Percentiles rank a stretch among this genome's conserved stretches.
These are phyloP conservation scores for Truncatella angustata DNA, from an alignment of 2,329 filamentous ascomycete species.

Conservation along the genomic window DNA sequence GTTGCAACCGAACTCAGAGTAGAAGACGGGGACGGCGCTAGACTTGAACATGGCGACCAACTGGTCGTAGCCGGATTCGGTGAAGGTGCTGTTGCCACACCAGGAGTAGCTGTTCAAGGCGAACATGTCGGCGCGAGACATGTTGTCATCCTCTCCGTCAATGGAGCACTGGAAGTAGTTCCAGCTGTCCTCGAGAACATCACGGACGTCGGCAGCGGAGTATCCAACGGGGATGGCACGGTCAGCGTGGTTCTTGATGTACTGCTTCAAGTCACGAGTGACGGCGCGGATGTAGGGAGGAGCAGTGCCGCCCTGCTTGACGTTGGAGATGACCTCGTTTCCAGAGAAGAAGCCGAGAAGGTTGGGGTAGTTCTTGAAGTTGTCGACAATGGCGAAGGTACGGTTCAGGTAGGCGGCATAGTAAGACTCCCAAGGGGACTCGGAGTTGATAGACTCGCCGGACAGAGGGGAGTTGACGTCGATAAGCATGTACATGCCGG, in stretches of 20 bases:
- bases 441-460: conserved; percentile 56
- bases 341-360: conserved; percentile 54
- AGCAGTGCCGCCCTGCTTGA: conserved; percentile 55
- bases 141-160: conserved; percentile 51
- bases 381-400: conserved; percentile 65
- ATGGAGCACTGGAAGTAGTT: conserved; percentile 71
- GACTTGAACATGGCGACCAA: conserved; percentile 64
- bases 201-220: conserved; percentile 76
- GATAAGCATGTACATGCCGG: conserved; percentile 67
- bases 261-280: conserved; percentile 77
- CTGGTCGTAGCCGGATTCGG: conserved; percentile 60
- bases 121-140: conserved; percentile 70
- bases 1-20: conserved; percentile 82
- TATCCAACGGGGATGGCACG: conserved; percentile 75
- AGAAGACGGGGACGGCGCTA: conserved; percentile 73
- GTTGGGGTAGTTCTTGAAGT: conserved; percentile 66
- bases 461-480: conserved; percentile 65
- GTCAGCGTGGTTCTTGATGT: conserved; percentile 68
- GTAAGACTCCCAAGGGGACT: conserved; percentile 58
- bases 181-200: conserved; percentile 71
- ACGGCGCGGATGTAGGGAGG: conserved; percentile 74
- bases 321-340: conserved; percentile 50
- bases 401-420: conserved; percentile 60
- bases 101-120: conserved; percentile 78
- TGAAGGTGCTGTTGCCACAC: conserved; percentile 64